These are phyloP conservation scores for Debaryomyces nepalensis DNA, from an alignment of 1,139 yeast species.

Conservation along the genomic window DNA sequence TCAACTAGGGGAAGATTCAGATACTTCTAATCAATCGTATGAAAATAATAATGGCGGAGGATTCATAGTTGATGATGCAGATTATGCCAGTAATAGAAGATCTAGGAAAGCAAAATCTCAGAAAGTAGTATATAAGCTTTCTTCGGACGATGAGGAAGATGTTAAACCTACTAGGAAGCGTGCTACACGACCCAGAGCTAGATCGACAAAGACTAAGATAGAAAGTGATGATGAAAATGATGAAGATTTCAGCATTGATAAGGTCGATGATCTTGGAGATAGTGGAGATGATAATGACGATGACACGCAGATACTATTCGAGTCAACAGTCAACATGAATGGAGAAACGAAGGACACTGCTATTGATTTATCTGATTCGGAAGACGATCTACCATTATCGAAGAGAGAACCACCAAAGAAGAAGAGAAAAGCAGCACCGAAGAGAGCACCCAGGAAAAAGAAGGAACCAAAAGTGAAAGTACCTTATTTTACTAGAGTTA, in stretches of 20 bases:
- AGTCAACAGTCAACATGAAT: conserved; percentile 18
- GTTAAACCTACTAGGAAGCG: conserved; percentile 14
- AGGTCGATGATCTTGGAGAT: conserved; percentile 30
- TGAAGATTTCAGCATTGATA: conserved; percentile 29
- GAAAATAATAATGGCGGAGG: conserved; percentile 38
- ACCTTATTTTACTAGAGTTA: conserved; percentile 69
- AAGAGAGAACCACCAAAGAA: conserved; percentile 17
- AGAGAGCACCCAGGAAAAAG: conserved; percentile 29
- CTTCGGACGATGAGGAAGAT: conserved; percentile 26
- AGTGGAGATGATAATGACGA: conserved; percentile 37
- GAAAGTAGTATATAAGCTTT: conserved; percentile 29
- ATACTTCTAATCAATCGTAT: conserved; percentile 1
- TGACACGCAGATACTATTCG: conserved; percentile 23
- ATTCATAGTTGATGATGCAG: conserved; percentile 45
- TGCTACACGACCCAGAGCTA: conserved; percentile 19
- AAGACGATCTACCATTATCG: conserved; percentile 33
- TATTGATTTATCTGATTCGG: conserved; percentile 32
- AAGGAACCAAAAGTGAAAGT: conserved; percentile 59
- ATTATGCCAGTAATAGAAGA: conserved; percentile 23
- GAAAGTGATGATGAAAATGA: conserved; percentile 30
- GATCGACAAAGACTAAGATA: conserved; percentile 16
- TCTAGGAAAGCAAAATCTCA: conserved; percentile 23
- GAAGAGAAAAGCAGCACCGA: conserved; percentile 17
- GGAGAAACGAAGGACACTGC: conserved; percentile 30
- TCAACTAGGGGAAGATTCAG: conserved; percentile 6